These are phyloP conservation scores for Lepidium aucheri DNA, from an alignment of 345 rosid genomes.

Conservation along the genomic window DNA sequence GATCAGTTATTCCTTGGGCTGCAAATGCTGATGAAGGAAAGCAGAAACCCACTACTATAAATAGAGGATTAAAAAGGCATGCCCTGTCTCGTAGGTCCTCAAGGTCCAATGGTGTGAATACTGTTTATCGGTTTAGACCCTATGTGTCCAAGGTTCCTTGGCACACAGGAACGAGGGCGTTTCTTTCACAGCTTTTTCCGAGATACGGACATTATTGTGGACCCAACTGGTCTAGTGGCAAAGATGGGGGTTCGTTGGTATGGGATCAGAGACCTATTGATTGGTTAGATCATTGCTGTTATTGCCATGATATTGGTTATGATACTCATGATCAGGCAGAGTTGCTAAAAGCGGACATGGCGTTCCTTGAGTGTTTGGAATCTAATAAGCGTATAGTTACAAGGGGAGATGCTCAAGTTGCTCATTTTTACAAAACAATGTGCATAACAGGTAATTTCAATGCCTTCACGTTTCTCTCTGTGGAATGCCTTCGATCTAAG, in stretches of 20 bases:
- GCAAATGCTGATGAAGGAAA: conserved; percentile 22
- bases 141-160: conserved; percentile 92
- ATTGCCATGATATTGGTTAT: conserved; percentile 95
- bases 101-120: conserved; percentile 13
- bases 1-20: conserved; percentile 52
- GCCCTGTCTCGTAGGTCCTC: conserved; percentile 25
- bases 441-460: conserved; percentile 58
- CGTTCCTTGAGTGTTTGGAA: conserved; percentile 91
- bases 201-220: conserved; percentile 96
- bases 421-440: conserved; percentile 77
- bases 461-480: neutral
- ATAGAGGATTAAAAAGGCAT: conserved; percentile 50
- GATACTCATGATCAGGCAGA: conserved; percentile 85
- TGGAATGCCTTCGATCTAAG: neutral
- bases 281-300: conserved; percentile 96
- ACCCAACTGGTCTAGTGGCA: conserved; percentile 98
- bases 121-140: conserved; percentile 66
- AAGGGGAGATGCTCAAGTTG: conserved; percentile 55
- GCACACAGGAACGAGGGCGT: conserved; percentile 87
- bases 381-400: conserved; percentile 42
- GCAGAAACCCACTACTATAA: conserved; percentile 47
- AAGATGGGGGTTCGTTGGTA: conserved; percentile 62
- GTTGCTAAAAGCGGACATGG: conserved; percentile 76
- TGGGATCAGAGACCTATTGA: conserved; percentile 97
- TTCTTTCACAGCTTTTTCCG: conserved; percentile 88